phyloP scores from a whole-genome alignment of 2,329 filamentous ascomycete genomes.

The Seiridium unicorne region DNA sequence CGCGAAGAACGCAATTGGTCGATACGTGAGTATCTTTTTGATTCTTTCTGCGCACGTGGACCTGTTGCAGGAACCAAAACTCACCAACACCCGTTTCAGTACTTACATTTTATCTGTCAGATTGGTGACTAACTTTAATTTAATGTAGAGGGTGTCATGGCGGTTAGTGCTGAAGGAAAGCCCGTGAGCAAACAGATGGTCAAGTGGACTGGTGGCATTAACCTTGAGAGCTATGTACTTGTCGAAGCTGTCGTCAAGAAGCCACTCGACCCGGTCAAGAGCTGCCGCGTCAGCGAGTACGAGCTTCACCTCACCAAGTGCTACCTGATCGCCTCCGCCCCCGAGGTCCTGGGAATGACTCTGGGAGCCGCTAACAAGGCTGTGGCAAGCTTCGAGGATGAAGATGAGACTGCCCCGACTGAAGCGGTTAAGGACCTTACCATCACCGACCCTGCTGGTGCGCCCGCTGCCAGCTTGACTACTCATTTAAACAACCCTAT shows the following conservation, averaged over 20 bases:
- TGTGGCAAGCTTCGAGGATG: constrained; percentile 59
- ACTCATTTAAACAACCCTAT: constrained; percentile 89
- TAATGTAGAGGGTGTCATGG: constrained; percentile 71
- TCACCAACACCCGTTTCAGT: too few relatives aligned
- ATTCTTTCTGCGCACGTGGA: too few relatives aligned
- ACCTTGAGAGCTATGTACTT: constrained; percentile 76
- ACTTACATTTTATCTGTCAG: too few relatives aligned
- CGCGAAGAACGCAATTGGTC: constrained; percentile 72
- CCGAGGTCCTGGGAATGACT: constrained; percentile 56
- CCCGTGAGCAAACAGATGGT: constrained; percentile 83
- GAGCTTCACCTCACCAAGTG: constrained; percentile 89
- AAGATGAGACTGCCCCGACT: constrained; percentile 37
- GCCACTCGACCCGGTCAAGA: constrained; percentile 85
- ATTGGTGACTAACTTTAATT: too few relatives aligned
- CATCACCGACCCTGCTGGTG: constrained; percentile 33
- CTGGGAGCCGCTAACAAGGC: constrained; percentile 53
- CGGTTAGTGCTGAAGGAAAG: constrained; percentile 61
- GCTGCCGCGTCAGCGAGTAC: constrained; percentile 72
- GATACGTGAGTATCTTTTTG: constrained; percentile 21
- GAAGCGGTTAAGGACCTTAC: constrained; percentile 39
- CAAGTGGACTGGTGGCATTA: constrained; percentile 78
- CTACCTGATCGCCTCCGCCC: constrained; percentile 69
- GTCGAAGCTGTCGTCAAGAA: constrained; percentile 80
- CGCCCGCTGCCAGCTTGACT: constrained; percentile 75
- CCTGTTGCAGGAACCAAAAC: too few relatives aligned